phyloP scores from a whole-genome alignment of 2,329 filamentous ascomycete genomes.

The Teratosphaeria gauchensis region DNA sequence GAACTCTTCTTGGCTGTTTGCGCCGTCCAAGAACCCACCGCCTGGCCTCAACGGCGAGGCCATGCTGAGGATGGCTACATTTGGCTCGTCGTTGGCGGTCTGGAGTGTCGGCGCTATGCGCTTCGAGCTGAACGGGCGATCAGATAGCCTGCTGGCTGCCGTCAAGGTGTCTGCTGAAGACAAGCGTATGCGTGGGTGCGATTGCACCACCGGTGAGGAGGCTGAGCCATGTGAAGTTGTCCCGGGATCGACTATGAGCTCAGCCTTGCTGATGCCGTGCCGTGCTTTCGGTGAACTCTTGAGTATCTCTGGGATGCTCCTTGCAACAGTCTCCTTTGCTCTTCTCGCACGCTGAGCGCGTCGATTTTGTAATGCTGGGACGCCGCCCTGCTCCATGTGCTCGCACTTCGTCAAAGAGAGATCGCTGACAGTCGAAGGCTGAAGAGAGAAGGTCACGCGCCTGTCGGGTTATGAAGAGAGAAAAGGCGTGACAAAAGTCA shows the following conservation, averaged over 20 bases:
- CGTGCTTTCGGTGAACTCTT: conserved; percentile 45
- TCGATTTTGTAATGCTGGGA: conserved; percentile 6
- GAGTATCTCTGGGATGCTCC: conserved; percentile 48
- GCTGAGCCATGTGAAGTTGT: neutral
- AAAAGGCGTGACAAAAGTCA: too few relatives aligned
- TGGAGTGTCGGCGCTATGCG: conserved; percentile 11
- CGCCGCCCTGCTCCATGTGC: neutral
- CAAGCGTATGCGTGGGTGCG: conserved; percentile 34
- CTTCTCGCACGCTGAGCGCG: conserved; percentile 18
- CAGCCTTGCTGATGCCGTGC: conserved; percentile 43
- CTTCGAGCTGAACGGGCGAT: conserved; percentile 13
- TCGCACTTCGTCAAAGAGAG: neutral
- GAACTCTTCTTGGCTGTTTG: conserved; percentile 52
- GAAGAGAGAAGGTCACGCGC: neutral
- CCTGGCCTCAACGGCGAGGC: conserved; percentile 52
- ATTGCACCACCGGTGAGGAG: neutral
- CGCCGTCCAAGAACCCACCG: conserved; percentile 51
- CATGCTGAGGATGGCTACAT: conserved; percentile 53
- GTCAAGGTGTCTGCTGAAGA: conserved; percentile 44
- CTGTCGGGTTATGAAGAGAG: neutral
- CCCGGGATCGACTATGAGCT: conserved; percentile 38
- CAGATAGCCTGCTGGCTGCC: conserved; percentile 32
- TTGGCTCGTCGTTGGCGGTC: conserved; percentile 19
- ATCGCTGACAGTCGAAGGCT: too few relatives aligned
- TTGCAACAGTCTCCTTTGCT: conserved; percentile 48